A percentile compares a stretch with the other conserved stretches of the same genome.
phyloP scores from a whole-genome alignment of 2,329 filamentous ascomycete genomes.

The Elsinoe necatrix region DNA sequence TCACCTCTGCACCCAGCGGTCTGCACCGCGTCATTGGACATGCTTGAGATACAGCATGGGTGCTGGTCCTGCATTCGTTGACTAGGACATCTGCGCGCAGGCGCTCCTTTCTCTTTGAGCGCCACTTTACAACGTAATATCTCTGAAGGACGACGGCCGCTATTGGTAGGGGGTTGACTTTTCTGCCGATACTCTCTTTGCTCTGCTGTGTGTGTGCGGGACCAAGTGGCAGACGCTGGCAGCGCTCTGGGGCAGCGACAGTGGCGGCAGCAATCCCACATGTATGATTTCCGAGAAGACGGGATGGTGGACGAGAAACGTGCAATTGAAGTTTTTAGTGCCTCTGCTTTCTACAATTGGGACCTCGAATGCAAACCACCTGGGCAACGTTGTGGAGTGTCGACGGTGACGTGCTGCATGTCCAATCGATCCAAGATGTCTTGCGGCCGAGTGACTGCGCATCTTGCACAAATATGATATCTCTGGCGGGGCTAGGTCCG shows the following conservation, averaged over 20 bases:
- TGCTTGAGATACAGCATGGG: constrained; percentile 11
- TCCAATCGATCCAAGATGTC: neutral
- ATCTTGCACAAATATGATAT: neutral
- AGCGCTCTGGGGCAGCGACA: neutral
- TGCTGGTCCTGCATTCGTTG: neutral
- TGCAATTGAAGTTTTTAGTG: neutral
- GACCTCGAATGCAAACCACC: neutral
- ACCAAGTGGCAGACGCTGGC: neutral
- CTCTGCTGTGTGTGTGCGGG: neutral
- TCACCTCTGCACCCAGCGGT: neutral
- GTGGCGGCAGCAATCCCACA: neutral
- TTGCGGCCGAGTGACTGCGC: neutral
- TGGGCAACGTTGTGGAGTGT: neutral
- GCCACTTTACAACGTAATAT: constrained; percentile 9
- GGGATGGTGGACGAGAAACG: constrained; percentile 10
- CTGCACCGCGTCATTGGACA: neutral
- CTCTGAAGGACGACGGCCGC: neutral
- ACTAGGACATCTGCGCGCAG: neutral
- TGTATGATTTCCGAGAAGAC: constrained; percentile 1
- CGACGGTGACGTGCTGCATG: neutral
- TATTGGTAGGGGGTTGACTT: neutral
- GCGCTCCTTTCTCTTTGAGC: constrained; percentile 10
- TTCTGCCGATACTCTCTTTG: neutral
- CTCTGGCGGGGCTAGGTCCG: neutral
- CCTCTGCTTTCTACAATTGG: constrained; percentile 7